phyloP scores from a whole-genome alignment of 129 eudicot species.

The carrot (Daucus carota) region DH1_v3.0 NC_030381.2:54704001-54704500 shows the following conservation, averaged over 20 bases:
- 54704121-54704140: neutral
- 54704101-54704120: neutral
- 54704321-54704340: slow-evolving; percentile 55
- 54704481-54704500: no score
- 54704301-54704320: slow-evolving; percentile 79
- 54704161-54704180: slow-evolving; percentile 92
- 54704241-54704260: slow-evolving; percentile 79
- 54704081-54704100: neutral
- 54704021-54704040: neutral
- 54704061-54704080: neutral
- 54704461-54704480: no score
- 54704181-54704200: slow-evolving; percentile 88
- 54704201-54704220: slow-evolving; percentile 89
- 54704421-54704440: neutral
- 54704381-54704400: neutral
- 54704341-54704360: neutral
- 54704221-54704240: slow-evolving; percentile 76
- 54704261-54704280: slow-evolving; percentile 91
- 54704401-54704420: neutral
- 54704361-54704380: neutral
- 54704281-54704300: slow-evolving; percentile 89
- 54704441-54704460: neutral
- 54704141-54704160: slow-evolving; percentile 71
- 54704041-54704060: neutral
- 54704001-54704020: no score